Conservation (phyloP, 129 eudicot genomes). For the Smallanthus sonchifolius region DNA sequence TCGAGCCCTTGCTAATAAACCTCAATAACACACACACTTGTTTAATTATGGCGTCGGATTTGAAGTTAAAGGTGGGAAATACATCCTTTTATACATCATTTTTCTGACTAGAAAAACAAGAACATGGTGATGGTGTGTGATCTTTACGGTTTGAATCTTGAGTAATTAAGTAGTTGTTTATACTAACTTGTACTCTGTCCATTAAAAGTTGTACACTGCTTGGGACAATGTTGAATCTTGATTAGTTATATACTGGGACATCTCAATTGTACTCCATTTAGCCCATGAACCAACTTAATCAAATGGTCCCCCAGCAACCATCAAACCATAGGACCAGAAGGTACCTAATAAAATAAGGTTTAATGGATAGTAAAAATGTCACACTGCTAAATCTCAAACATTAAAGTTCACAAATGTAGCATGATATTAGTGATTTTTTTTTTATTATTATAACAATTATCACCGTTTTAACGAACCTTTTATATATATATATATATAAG, state of each 20-base stretch:
- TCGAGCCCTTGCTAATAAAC: slow-evolving; percentile 57
- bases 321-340: no score
- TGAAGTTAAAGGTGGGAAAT: slow-evolving; percentile 48
- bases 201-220: neutral
- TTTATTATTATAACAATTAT: no score
- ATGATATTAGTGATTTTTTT: no score
- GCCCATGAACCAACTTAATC: no score
- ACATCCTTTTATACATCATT: slow-evolving; percentile 18
- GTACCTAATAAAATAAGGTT: no score
- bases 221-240: neutral
- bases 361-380: no score
- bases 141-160: neutral
- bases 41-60: neutral
- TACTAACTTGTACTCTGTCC: neutral
- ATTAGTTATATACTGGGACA: neutral
- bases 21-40: slow-evolving; percentile 39
- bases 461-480: no score
- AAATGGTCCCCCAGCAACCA: no score
- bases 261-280: no score
- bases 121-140: neutral
- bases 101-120: slow-evolving; percentile 27
- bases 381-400: no score
- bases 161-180: neutral
- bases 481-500: no score
- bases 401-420: no score